Evolutionary conservation across 2,329 filamentous ascomycete genomes (phyloP).

Genomic region (Remersonia thermophila): DNA sequence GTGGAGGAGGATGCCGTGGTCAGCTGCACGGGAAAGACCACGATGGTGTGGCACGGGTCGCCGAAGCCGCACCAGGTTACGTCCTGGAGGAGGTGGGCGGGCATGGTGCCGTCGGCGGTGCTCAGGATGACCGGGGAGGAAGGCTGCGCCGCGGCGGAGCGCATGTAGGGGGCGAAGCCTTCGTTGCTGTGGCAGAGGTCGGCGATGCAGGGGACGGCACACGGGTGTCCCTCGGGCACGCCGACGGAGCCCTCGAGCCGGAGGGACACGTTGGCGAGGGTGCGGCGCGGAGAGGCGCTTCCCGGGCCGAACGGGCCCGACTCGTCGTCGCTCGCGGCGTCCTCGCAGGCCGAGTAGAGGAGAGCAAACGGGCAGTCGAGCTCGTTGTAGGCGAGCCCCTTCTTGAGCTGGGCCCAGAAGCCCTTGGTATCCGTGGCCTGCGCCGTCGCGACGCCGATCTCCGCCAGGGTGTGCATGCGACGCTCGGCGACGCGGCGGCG

Average conservation of each 20-base stretch:
- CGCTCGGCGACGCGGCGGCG: constrained; percentile 65
- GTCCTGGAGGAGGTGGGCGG: constrained; percentile 50
- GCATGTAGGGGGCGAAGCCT: constrained; percentile 64
- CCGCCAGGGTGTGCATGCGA: constrained; percentile 65
- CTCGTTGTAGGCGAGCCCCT: constrained; percentile 61
- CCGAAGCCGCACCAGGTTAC: constrained; percentile 60
- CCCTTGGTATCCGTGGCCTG: constrained; percentile 57
- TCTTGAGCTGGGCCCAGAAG: constrained; percentile 61
- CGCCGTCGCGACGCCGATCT: constrained; percentile 64
- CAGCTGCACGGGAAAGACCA: constrained; percentile 68
- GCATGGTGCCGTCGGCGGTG: constrained; percentile 53
- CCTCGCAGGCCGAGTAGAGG: constrained; percentile 63
- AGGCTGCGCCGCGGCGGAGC: constrained; percentile 57
- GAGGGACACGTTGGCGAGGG: constrained; percentile 48
- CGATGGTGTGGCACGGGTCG: constrained; percentile 56
- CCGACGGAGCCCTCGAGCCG: constrained; percentile 62
- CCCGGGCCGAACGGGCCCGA: constrained; percentile 60
- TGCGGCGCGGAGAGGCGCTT: too few species aligned
- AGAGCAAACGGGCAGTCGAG: constrained; percentile 65
- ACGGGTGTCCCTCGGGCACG: constrained; percentile 49
- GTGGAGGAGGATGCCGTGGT: too few species aligned
- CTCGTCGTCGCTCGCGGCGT: constrained; percentile 57
- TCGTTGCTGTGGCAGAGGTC: constrained; percentile 58
- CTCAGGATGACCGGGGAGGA: constrained; percentile 57
- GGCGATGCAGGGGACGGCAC: constrained; percentile 47